Conservation (phyloP, 352 stramenopile species). For the Globisporangium megalacanthum region DNA sequence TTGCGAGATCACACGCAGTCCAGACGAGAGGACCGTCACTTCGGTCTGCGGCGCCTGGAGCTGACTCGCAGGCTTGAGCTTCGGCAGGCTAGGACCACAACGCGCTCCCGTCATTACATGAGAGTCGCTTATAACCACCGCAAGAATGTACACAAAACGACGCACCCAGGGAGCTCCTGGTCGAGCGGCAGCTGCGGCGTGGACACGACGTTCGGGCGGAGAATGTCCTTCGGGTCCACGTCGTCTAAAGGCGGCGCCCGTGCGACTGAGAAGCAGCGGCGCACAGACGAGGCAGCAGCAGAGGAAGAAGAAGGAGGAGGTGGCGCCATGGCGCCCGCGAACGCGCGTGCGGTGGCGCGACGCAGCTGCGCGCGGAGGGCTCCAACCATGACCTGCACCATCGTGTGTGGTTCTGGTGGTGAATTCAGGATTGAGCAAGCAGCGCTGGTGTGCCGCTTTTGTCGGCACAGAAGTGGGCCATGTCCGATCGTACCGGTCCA, state of each 20-base stretch:
- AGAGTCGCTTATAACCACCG: too few relatives aligned
- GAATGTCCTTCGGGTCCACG: conserved; percentile 40
- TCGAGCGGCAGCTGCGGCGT: conserved; percentile 58
- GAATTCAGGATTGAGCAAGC: neutral
- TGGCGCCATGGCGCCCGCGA: conserved; percentile 5
- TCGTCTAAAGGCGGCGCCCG: conserved; percentile 15
- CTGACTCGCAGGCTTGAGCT: conserved; percentile 81
- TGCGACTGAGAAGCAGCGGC: conserved; percentile 41
- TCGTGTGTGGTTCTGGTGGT: conserved; percentile 3
- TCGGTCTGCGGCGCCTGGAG: conserved; percentile 85
- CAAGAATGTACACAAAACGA: neutral
- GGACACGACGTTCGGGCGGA: conserved; percentile 37
- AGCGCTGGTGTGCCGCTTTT: neutral
- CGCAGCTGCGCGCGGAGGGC: conserved; percentile 17
- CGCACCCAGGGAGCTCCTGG: conserved; percentile 48
- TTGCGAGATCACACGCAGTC: conserved; percentile 94
- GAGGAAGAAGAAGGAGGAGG: neutral
- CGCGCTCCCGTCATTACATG: neutral
- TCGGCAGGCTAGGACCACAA: conserved; percentile 38
- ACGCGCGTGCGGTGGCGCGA: conserved; percentile 16
- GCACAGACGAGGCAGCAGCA: conserved; percentile 12
- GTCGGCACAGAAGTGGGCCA: neutral
- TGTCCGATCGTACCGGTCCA: neutral
- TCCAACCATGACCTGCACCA: conserved; percentile 21
- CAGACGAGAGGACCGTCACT: conserved; percentile 91